phyloP scores from a whole-genome alignment of 371 early-diverging fungal genomes.

The Rhizopus arrhizus region DNA sequence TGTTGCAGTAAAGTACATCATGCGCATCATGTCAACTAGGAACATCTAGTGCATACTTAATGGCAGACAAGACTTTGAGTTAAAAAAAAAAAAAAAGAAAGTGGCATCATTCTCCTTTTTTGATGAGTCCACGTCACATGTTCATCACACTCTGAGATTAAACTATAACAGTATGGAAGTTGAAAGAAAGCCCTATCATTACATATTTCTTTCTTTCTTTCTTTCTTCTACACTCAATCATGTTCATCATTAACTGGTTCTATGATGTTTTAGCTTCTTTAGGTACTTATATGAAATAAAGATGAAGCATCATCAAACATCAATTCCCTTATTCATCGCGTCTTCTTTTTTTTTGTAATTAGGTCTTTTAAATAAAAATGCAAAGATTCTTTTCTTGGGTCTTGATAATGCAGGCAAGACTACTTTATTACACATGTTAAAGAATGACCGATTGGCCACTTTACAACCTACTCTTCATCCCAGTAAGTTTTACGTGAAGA shows the following conservation, averaged over 20 bases:
- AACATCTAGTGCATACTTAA: too few species aligned
- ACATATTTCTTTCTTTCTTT: background rate
- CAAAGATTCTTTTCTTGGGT: slow-evolving; percentile 98
- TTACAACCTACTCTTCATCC: slow-evolving; percentile 98
- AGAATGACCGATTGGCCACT: slow-evolving; percentile 96
- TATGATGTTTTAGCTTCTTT: slow-evolving; percentile 11
- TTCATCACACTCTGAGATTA: too few species aligned
- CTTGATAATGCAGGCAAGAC: slow-evolving; percentile 99
- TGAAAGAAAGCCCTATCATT: background rate
- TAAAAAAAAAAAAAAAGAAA: too few species aligned
- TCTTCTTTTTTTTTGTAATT: background rate
- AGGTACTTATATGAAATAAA: slow-evolving; percentile 1
- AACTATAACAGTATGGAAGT: too few species aligned
- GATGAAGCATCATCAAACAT: background rate
- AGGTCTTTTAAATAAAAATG: slow-evolving; percentile 98
- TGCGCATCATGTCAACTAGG: too few species aligned
- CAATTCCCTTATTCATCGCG: too few species aligned
- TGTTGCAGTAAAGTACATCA: too few species aligned
- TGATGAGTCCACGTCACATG: too few species aligned
- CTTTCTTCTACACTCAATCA: background rate
- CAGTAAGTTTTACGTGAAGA: slow-evolving; percentile 62
- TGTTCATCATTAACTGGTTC: slow-evolving; percentile 15
- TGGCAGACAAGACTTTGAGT: too few species aligned
- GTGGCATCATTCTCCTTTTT: too few species aligned
- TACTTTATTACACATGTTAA: slow-evolving; percentile 98